A percentile compares a stretch with the other conserved stretches of the same genome.
phyloP scores from a whole-genome alignment of 1,284 basidiomycete genomes.

The Coriolopsis trogii region DNA sequence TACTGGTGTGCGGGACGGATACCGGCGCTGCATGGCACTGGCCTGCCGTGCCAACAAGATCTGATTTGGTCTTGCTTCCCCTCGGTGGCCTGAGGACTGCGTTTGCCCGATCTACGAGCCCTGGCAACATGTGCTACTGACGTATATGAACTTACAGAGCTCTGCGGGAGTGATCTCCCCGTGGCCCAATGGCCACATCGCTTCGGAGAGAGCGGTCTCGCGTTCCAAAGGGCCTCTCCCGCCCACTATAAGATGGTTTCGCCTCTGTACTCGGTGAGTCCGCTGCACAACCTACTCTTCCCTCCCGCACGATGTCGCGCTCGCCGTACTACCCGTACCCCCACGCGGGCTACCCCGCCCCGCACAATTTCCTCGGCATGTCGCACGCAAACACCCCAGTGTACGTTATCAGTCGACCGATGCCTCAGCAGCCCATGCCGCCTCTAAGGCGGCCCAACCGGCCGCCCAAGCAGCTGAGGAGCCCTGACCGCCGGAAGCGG shows the following conservation, averaged over 20 bases:
- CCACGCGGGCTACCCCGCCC: conserved; percentile 8
- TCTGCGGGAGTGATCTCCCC: conserved; percentile 8
- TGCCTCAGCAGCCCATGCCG: conserved; percentile 20
- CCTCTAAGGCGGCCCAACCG: conserved; percentile 2
- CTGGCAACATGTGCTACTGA: conserved; percentile 12
- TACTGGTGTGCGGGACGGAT: conserved; percentile 1
- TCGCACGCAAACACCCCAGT: conserved; percentile 21
- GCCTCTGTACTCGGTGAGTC: conserved; percentile 2
- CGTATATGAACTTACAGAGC: conserved; percentile 4
- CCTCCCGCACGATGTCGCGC: conserved; percentile 14
- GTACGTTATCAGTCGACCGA: conserved; percentile 19
- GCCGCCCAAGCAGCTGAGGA: conserved; percentile 2
- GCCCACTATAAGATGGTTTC: conserved; percentile 8
- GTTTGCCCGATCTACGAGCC: conserved; percentile 9
- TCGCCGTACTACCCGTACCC: conserved; percentile 16
- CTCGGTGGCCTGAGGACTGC: conserved; percentile 11
- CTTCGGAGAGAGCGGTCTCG: conserved; percentile 9
- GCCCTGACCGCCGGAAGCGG: conserved; percentile 15
- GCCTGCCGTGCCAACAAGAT: conserved; percentile 4
- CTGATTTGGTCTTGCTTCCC: conserved; percentile 15
- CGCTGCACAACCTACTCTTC: conserved; percentile 11
- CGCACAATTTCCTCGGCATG: conserved; percentile 18
- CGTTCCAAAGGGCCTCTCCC: conserved; percentile 7
- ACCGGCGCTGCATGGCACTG: conserved; percentile 9
- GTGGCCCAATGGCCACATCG: conserved; percentile 13